Conservation (phyloP, 2,329 filamentous ascomycete species). For the Alternaria longipes region DNA sequence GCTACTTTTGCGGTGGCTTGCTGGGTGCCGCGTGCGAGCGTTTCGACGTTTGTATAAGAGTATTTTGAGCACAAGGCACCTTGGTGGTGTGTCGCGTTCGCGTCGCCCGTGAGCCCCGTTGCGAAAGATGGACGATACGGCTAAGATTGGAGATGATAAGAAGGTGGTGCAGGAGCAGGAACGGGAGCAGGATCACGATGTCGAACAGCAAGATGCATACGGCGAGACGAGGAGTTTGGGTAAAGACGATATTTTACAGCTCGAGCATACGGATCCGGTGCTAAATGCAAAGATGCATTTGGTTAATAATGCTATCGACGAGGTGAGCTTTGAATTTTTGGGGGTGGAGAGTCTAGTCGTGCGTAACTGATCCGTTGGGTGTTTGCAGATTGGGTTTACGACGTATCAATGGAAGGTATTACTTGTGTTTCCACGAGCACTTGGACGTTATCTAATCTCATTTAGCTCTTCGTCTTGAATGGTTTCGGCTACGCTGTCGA, state of each 20-base stretch:
- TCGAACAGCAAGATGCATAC: conserved; percentile 5
- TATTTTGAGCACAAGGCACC: too few species aligned
- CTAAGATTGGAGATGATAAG: conserved; percentile 2
- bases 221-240: conserved; percentile 25
- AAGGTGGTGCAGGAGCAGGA: conserved; percentile 16
- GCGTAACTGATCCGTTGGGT: not conserved
- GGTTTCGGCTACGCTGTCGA: conserved; percentile 70
- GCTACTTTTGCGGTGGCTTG: not conserved
- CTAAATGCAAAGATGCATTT: conserved; percentile 74
- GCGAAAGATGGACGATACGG: conserved; percentile 7
- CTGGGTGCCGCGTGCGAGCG: conserved; percentile 14
- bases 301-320: conserved; percentile 65
- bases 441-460: not conserved
- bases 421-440: not conserved
- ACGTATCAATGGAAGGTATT: conserved; percentile 57
- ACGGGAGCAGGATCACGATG: conserved; percentile 18
- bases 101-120: not conserved
- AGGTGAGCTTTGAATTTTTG: conserved; percentile 8
- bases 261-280: conserved; percentile 68
- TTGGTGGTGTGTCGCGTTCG: too few species aligned
- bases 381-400: conserved; percentile 13
- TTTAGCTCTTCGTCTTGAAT: conserved; percentile 64
- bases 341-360: conserved; percentile 50
- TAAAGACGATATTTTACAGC: conserved; percentile 63
- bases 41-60: too few species aligned